Percentiles rank a stretch among this genome's conserved stretches.
phyloP scores from a whole-genome alignment of 257 asterid genomes.

The Fraxinus cuspidata region DNA sequence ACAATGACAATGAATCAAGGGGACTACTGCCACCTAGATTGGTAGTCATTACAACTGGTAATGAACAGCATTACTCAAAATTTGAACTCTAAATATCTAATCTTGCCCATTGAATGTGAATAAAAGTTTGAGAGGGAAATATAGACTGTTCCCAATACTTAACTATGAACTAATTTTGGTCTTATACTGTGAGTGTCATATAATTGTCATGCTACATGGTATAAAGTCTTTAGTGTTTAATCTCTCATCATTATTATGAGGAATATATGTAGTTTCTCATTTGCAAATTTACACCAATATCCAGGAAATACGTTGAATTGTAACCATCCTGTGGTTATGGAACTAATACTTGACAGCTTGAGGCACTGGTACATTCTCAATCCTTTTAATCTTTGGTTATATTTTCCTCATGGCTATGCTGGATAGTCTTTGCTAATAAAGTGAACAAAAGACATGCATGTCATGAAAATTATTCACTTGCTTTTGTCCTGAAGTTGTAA shows the following conservation, averaged over 20 bases:
- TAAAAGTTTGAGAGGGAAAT: neutral
- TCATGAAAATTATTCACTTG: constrained; percentile 8
- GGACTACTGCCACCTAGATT: neutral
- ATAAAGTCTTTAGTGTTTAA: neutral
- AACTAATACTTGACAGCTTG: constrained; percentile 89
- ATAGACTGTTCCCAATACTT: neutral
- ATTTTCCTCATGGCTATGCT: neutral
- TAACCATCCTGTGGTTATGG: constrained; percentile 97
- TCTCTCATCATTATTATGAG: neutral
- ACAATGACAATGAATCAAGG: neutral
- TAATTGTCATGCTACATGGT: neutral
- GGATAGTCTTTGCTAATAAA: neutral
- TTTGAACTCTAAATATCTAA: neutral
- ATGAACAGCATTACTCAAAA: neutral
- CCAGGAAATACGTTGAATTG: constrained; percentile 95
- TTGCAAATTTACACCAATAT: constrained; percentile 27
- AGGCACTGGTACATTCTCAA: constrained; percentile 78
- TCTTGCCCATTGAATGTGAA: neutral
- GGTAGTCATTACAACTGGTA: neutral
- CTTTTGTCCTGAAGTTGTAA: constrained; percentile 5
- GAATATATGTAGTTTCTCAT: constrained; percentile 24
- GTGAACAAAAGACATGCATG: neutral
- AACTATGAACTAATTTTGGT: neutral
- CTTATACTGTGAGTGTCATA: neutral
- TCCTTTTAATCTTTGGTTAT: constrained; percentile 29